Base-by-base conservation (phyloP, 208 protist species). In the Leptomonas pyrrhocoris region DNA sequence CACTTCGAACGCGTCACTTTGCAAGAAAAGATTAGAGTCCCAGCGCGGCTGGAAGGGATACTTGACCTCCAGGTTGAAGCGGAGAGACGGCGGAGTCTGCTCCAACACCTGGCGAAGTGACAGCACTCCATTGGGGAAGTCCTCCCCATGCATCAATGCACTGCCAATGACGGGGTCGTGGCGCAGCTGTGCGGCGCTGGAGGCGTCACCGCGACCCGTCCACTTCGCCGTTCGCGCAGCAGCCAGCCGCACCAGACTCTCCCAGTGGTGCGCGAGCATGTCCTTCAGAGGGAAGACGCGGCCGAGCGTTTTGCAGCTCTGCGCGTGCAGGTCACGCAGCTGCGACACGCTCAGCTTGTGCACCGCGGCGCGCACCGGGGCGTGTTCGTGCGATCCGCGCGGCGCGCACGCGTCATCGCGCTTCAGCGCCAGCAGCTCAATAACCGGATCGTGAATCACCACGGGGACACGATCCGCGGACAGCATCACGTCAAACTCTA, bases 401-500 rank as follows among this genome's bases (percentile, higher is more conserved):
- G 59, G 56, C 38, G 49, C 38, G 19, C 64, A 56, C 38, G 51
- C 64, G 19, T 51, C 53, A 23, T 45, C 56, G 21, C 68, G 54
- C 28, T 86, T 75, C n/a, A 77, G 62, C 63, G 86, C 89, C 62
- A 88, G 79, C 31, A 94, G 64, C 58, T 90, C 77, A 48, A 94
- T 75, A 15, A 94, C 58, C 0, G 89, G 85, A 53, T 94, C 89
- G 74, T 94, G 89, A 68, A 92, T 90, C 51, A 93, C 74, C 45
- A 94, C 80, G 0, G 89, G 89, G 40, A 93, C 72, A 25, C 85
- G 79, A 61, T 94, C 89, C 21, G 63, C 67, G 13, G 89, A 92
- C n/a, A 92, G 79, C 89, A 93, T 92, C 30, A 94, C 89, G 56
- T 94, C 89, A 46, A 94, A 86, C 73, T 94, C 86, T 23, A 94